Evolutionary conservation across 345 rosid genomes (phyloP), one percentile per base, ranked within the genome.

Genomic region (Citrus sinensis): DNA sequence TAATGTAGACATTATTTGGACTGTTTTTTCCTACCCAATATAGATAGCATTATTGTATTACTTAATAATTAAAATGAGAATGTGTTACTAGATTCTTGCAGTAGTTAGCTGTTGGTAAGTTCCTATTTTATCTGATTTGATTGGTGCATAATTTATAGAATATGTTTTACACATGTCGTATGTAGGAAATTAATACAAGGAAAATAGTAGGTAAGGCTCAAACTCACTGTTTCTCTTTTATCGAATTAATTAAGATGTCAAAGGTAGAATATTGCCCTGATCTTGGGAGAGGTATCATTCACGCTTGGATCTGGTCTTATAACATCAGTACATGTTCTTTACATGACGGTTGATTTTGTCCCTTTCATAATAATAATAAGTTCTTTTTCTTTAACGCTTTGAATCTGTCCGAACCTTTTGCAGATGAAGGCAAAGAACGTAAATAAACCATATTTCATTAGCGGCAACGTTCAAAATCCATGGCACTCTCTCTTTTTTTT

Each of bases 211-310:
- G 0, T 3, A 46, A 11, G 51, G 17, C 51, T 46, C 70, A 84
- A 60, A 30, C 6, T 5, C 62, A 67, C 71, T 0, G 13, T 74
- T 74, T 61, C 32, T 61, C 61, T 74, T 74, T 74, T 35, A 60
- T 60, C 13, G 37, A 27, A 46, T 63, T 13, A 51, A 51, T 17
- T 34, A 71, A 67, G 69, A 81, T 76, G 68, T 77, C 78, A 79
- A 77, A 24, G 74, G 77, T 76, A 70, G 89, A 83, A 89, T 85
- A 32, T 65, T 65, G 89, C 90, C 85, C 81, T 82, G 79, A 80
- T 71, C 73, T 70, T 81, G 86, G 90, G 90, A 63, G 89, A 83
- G 86, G 91, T 86, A 85, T 89, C 88, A 78, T 32, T 30, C 63
- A 24, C 24, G 3, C 54, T 51, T 42, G 70, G 80, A 71, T 75